Evolutionary conservation across 2,329 filamentous ascomycete genomes (phyloP).

Genomic region (Neofusicoccum umdonicola): DNA sequence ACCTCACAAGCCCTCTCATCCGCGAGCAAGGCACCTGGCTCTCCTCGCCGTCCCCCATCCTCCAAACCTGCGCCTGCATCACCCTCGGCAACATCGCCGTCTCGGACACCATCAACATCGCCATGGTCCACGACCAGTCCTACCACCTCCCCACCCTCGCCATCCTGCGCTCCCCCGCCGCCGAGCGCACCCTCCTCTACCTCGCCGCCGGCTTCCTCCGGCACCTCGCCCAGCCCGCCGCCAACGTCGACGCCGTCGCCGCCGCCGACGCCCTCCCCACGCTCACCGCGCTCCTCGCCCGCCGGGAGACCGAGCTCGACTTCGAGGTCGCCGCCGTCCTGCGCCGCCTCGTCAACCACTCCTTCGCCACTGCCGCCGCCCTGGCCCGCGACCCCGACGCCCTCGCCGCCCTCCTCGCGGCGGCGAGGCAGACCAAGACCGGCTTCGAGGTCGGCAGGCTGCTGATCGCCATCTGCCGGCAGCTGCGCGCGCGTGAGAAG

Average conservation of each 20-base stretch:
- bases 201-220: constrained; percentile 37
- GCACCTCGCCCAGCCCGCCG: constrained; percentile 36
- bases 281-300: neutral
- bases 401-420: neutral
- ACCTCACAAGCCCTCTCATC: constrained; percentile 27
- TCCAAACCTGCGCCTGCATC: constrained; percentile 34
- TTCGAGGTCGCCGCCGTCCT: constrained; percentile 46
- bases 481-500: neutral
- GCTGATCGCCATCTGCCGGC: constrained; percentile 9
- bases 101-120: constrained; percentile 32
- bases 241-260: constrained; percentile 22
- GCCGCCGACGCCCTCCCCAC: neutral
- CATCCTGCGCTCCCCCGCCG: constrained; percentile 26
- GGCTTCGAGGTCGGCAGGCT: constrained; percentile 17
- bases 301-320: constrained; percentile 16
- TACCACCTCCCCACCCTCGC: constrained; percentile 30
- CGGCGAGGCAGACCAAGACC: constrained; percentile 10
- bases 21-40: constrained; percentile 21
- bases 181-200: constrained; percentile 33
- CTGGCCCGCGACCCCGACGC: neutral
- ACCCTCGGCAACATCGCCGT: constrained; percentile 40
- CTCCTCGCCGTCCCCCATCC: constrained; percentile 23
- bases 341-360: constrained; percentile 35
- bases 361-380: neutral
- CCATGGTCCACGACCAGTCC: constrained; percentile 34